Evolutionary conservation across 345 rosid species (phyloP).

Genomic region (Eutrema heterophyllum): DNA sequence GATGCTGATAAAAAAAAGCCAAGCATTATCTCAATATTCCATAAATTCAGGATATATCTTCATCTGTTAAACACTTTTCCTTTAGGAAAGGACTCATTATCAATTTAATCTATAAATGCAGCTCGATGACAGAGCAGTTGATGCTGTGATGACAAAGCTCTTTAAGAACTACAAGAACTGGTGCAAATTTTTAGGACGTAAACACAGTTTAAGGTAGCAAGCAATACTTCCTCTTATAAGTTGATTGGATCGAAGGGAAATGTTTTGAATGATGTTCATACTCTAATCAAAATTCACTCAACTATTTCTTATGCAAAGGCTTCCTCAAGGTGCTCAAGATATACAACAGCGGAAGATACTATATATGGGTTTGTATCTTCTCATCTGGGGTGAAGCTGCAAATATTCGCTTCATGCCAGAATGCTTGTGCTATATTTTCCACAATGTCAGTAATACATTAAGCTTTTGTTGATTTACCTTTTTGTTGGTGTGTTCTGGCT

Average conservation of each 20-base stretch:
- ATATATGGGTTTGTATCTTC: slow-evolving; percentile 92
- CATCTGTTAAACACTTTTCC: not conserved
- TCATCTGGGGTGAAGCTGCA: slow-evolving; percentile 98
- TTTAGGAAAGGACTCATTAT: not conserved
- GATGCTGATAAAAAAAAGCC: not conserved
- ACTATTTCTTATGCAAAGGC: slow-evolving; percentile 41
- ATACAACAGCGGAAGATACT: slow-evolving; percentile 88
- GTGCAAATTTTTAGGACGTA: slow-evolving; percentile 92
- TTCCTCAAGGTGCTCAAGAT: slow-evolving; percentile 86
- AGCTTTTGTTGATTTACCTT: slow-evolving; percentile 6
- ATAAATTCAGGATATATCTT: not conserved
- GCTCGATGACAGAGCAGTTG: slow-evolving; percentile 97
- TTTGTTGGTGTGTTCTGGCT: not conserved
- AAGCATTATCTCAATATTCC: not conserved
- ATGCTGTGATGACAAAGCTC: slow-evolving; percentile 81
- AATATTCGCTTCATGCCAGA: slow-evolving; percentile 94
- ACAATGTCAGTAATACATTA: slow-evolving; percentile 57
- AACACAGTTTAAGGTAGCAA: slow-evolving; percentile 87
- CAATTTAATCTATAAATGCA: slow-evolving; percentile 28
- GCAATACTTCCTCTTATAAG: not conserved
- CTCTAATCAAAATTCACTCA: not conserved
- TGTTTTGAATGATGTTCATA: slow-evolving; percentile 10
- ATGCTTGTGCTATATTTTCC: slow-evolving; percentile 93
- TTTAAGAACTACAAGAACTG: slow-evolving; percentile 89
- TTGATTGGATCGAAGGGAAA: slow-evolving; percentile 1